Evolutionary conservation across 1,284 basidiomycete species (phyloP).

Genomic region (Fomes fomentarius): DNA sequence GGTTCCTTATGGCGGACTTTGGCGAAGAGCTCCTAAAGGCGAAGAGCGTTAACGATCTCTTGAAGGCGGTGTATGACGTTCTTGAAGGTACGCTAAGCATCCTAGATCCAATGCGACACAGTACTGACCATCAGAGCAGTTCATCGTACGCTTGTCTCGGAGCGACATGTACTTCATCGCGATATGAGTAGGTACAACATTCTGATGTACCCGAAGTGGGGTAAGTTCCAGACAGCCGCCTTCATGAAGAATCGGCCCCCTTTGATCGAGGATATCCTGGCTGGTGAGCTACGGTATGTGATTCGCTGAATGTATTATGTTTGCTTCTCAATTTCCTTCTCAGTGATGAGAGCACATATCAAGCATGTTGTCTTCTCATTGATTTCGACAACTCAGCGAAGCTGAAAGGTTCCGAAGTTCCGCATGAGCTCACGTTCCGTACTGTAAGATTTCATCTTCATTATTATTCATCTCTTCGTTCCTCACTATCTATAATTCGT

Average conservation of each 20-base stretch:
- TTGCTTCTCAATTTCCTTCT: not conserved
- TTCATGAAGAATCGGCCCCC: not conserved
- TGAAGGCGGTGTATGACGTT: not conserved
- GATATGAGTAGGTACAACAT: conserved; percentile 13
- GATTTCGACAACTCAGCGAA: not conserved
- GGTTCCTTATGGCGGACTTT: no score
- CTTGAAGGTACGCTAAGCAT: not conserved
- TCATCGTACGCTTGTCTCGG: not conserved
- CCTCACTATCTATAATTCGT: not conserved
- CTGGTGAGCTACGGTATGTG: not conserved
- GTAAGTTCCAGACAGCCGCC: not conserved
- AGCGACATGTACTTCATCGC: conserved; percentile 1
- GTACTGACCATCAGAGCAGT: not conserved
- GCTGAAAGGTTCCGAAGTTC: no score
- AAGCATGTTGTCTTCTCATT: not conserved
- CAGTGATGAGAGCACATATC: not conserved
- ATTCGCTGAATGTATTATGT: not conserved
- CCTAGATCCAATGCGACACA: no score
- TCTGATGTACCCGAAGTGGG: conserved; percentile 10
- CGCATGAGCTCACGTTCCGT: not conserved
- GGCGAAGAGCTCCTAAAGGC: not conserved
- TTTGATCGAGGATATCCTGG: not conserved
- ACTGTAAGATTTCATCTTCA: not conserved
- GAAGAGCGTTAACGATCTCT: not conserved
- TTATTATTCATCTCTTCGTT: not conserved